These are phyloP conservation scores for Aspergillus arachidicola DNA, from an alignment of 2,329 filamentous ascomycete genomes.

Conservation along the genomic window DNA sequence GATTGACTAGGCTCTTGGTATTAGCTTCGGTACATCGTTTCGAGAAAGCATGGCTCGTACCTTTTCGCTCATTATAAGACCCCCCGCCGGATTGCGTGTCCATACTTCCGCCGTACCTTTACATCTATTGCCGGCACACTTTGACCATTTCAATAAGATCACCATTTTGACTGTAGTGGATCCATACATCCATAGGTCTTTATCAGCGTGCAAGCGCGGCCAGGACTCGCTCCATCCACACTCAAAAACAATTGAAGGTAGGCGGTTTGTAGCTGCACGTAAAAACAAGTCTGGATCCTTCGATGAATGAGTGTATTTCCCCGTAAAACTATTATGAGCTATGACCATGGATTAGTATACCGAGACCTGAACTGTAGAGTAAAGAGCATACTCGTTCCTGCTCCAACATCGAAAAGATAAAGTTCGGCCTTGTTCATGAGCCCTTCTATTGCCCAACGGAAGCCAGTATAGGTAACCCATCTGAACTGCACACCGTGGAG, in stretches of 20 bases:
- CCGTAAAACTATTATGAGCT: constrained; percentile 2
- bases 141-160: constrained; percentile 8
- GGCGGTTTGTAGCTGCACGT: background rate
- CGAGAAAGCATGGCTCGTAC: background rate
- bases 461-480: too few relatives aligned
- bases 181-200: constrained; percentile 7
- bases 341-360: background rate
- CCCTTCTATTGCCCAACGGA: too few relatives aligned
- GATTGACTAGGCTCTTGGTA: background rate
- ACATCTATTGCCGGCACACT: background rate
- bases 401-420: background rate
- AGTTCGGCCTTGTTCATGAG: background rate
- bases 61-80: background rate
- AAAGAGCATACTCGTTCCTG: constrained; percentile 5
- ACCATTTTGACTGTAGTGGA: background rate
- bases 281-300: constrained; percentile 10
- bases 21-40: constrained; percentile 1
- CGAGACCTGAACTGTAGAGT: background rate
- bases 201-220: background rate
- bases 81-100: background rate
- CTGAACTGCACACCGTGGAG: background rate
- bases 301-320: background rate
- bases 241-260: constrained; percentile 6
- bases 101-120: constrained; percentile 9
- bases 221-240: constrained; percentile 1